phyloP scores from a whole-genome alignment of 179 eudicot species.

The Monotropa hypopitys region DNA sequence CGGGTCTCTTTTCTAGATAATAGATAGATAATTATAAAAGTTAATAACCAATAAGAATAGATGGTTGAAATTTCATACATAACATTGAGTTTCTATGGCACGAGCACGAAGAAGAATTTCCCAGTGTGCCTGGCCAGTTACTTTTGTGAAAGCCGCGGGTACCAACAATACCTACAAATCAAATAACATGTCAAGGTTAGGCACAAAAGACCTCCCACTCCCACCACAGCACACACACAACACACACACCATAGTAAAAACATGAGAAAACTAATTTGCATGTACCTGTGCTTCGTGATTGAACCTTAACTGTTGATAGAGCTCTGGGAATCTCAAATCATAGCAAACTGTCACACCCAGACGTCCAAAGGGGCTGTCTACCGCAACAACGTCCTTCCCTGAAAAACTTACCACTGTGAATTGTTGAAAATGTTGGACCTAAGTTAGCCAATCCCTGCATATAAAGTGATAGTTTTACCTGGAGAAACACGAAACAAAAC shows the following conservation, averaged over 20 bases:
- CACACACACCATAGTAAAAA: too few relatives aligned
- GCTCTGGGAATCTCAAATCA: constrained; percentile 83
- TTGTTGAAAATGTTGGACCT: not conserved
- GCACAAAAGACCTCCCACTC: not conserved
- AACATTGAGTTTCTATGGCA: constrained; percentile 93
- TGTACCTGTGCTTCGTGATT: constrained; percentile 56
- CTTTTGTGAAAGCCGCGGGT: constrained; percentile 82
- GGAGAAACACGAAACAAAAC: not conserved
- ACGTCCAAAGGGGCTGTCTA: constrained; percentile 75
- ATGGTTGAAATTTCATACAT: constrained; percentile 35
- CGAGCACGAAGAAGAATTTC: constrained; percentile 92
- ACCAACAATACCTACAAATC: constrained; percentile 56
- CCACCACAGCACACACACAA: too few relatives aligned
- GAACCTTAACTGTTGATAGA: constrained; percentile 69
- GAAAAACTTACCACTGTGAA: constrained; percentile 13
- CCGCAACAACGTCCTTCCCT: constrained; percentile 64
- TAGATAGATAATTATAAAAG: not conserved
- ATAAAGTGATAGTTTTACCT: constrained; percentile 4
- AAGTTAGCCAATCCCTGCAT: not conserved
- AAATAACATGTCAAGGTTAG: not conserved
- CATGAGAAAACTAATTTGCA: not conserved
- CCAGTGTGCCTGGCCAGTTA: constrained; percentile 94
- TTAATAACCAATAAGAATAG: not conserved
- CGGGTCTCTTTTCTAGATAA: too few relatives aligned
- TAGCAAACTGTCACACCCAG: constrained; percentile 85